phyloP scores from a whole-genome alignment of 495 filamentous ascomycete species.

The Bryoglossum gracile region DNA sequence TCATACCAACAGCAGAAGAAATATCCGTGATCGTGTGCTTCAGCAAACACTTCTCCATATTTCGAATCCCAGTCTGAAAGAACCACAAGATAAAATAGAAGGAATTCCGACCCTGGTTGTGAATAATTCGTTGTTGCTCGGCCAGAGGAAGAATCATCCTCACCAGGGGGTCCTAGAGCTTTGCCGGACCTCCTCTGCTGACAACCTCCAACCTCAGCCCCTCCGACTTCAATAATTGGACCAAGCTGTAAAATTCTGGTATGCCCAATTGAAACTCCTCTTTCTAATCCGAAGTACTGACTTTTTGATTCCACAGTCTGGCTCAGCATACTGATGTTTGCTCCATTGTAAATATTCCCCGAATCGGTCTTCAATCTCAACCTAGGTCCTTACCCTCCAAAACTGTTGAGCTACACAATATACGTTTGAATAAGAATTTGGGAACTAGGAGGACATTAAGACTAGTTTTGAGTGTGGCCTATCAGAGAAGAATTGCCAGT shows the following conservation, averaged over 20 bases:
- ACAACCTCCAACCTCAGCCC: slow-evolving; percentile 4
- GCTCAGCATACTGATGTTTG: not conserved
- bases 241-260: not conserved
- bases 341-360: not conserved
- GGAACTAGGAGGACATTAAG: no score
- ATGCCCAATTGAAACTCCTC: not conserved
- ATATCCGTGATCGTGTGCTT: slow-evolving; percentile 13
- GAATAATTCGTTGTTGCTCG: no score
- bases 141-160: no score
- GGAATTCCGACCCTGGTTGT: no score
- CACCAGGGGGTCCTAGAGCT: no score
- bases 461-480: no score
- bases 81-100: not conserved
- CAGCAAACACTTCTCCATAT: not conserved
- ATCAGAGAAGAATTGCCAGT: no score
- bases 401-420: slow-evolving; percentile 2
- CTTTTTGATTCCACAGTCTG: not conserved
- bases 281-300: slow-evolving; percentile 1
- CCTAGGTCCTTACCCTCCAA: not conserved
- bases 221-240: not conserved
- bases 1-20: slow-evolving; percentile 10
- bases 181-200: slow-evolving; percentile 7
- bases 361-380: not conserved
- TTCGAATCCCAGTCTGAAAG: no score
- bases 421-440: not conserved